Evolutionary conservation across 441 rosid species (phyloP), one percentile per base, ranked within the genome.

Genomic region (Theobroma grandiflorum): DNA sequence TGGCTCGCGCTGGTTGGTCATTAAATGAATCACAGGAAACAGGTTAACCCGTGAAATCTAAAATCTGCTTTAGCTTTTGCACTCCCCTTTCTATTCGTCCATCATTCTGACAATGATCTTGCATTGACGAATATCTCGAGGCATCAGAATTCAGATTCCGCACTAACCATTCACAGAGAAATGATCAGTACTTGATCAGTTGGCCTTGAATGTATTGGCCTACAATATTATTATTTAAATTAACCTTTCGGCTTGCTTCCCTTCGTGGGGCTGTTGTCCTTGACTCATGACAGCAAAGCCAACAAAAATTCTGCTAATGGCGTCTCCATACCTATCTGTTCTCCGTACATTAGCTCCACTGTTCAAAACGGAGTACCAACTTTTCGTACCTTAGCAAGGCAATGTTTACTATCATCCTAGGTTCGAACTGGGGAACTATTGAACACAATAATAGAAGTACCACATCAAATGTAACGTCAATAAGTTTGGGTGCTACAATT

Each of bases 91-190:
- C 58, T 16, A 50, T 16, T 71, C 14, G 43, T 50, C 61, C 62
- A 72, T 72, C 76, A 72, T 72, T 72, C 49, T 4, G 64, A 72
- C 63, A 53, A 72, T 72, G 35, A 53, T 35, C 37, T 72, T 6
- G 76, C 18, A 53, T 72, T 53, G 76, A 72, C 63, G 26, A n/a
- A n/a, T 45, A 72, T 72, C 53, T 52, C 2, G 16, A 35, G 45
- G 2, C 43, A 3, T 71, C 59, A 45, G 16, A 20, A 18, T 67
- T 26, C 31, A 26, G 31, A 26, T 26, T 26, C 31, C 31, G 47
- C 47, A 65, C 18, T 2, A 61, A 1, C 20, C 42, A 42, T 69
- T 45, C 58, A 47, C 74, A 47, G 6, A 15, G 16, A 26, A 47
- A 47, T 22, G 33, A 26, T 26, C 31, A 26, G 31, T 26, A 26